Conservation (phyloP, 345 rosid species). For the Linum trigynum region DNA sequence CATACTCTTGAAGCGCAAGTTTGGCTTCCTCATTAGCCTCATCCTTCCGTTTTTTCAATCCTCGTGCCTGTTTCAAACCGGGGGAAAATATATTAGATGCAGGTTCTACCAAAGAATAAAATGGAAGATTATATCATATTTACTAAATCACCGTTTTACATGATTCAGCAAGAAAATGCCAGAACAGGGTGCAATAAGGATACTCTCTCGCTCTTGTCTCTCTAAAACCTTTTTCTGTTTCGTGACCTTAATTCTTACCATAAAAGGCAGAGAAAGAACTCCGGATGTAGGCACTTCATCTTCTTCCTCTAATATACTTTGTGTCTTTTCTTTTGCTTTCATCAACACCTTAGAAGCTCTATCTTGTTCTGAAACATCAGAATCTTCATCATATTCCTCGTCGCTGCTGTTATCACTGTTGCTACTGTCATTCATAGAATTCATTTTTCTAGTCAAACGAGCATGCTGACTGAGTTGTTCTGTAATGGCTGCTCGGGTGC, state of each 20-base stretch:
- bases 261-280: conserved; percentile 82
- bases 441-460: conserved; percentile 74
- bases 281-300: conserved; percentile 61
- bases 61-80: conserved; percentile 51
- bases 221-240: neutral
- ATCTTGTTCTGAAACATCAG: conserved; percentile 44
- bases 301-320: conserved; percentile 49
- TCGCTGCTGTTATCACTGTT: conserved; percentile 58
- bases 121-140: conserved; percentile 1
- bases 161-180: neutral
- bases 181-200: neutral
- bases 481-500: conserved; percentile 66
- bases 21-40: conserved; percentile 67
- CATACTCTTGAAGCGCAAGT: conserved; percentile 72
- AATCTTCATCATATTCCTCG: conserved; percentile 41
- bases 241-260: conserved; percentile 38
- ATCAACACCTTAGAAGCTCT: conserved; percentile 41
- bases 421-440: conserved; percentile 50
- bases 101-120: neutral
- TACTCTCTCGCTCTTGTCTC: neutral
- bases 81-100: neutral
- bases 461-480: conserved; percentile 79
- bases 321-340: conserved; percentile 68
- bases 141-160: neutral
- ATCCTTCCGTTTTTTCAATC: conserved; percentile 59